Evolutionary conservation across 495 filamentous ascomycete species (phyloP).

Genomic region (Aspergillus cavernicola): DNA sequence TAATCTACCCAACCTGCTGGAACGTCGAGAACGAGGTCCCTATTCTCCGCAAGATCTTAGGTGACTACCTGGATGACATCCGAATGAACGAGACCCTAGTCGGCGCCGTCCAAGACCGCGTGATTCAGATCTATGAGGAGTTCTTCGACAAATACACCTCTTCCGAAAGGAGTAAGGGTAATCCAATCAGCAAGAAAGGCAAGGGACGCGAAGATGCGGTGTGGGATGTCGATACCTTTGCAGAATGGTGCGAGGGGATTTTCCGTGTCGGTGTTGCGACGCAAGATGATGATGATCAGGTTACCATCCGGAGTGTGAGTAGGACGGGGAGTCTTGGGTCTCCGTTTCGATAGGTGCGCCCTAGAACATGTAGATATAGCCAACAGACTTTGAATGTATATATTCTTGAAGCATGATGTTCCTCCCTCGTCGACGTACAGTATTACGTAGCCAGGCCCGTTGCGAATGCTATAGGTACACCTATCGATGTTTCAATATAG

Average conservation of each 20-base stretch:
- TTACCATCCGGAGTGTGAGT: constrained; percentile 16
- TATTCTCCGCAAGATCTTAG: constrained; percentile 46
- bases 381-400: background rate
- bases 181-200: constrained; percentile 50
- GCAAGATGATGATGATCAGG: constrained; percentile 15
- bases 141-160: constrained; percentile 54
- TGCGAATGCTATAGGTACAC: no score
- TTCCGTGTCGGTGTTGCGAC: constrained; percentile 48
- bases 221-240: constrained; percentile 64
- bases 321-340: constrained; percentile 13
- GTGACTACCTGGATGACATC: constrained; percentile 56
- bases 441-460: no score
- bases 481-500: no score
- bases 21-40: constrained; percentile 54
- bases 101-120: constrained; percentile 57
- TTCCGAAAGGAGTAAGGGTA: constrained; percentile 41
- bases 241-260: constrained; percentile 54
- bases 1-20: constrained; percentile 37
- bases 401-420: background rate
- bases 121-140: constrained; percentile 56
- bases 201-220: constrained; percentile 59
- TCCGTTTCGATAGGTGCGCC: constrained; percentile 1
- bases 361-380: background rate
- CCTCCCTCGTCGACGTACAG: background rate
- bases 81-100: constrained; percentile 61